A percentile compares a stretch with the other conserved stretches of the same genome.
Evolutionary conservation across 2,329 filamentous ascomycete species (phyloP).

Genomic region (Ophiocordyceps unilateralis): DNA sequence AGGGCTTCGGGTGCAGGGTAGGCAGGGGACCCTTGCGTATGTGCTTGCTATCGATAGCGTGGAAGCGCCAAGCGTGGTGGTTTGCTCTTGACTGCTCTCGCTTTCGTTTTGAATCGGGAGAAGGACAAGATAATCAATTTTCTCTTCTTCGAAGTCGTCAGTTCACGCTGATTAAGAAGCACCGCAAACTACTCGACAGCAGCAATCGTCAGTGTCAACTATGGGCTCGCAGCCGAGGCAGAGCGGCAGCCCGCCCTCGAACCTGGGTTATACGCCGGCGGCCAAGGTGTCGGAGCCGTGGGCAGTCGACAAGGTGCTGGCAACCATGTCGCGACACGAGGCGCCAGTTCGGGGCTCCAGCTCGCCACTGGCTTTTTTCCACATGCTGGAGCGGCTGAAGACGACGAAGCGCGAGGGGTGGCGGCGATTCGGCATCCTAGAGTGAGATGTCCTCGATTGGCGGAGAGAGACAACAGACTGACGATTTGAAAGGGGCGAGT

Average conservation of each 20-base stretch:
- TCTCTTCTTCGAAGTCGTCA: no score
- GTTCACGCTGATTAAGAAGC: no score
- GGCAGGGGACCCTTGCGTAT: neutral
- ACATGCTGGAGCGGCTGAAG: constrained; percentile 85
- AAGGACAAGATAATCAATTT: neutral
- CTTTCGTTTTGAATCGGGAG: neutral
- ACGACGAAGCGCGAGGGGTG: constrained; percentile 94
- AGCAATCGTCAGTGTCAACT: neutral
- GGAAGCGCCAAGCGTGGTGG: neutral
- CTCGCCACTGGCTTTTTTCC: constrained; percentile 83
- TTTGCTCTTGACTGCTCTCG: neutral
- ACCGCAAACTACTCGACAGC: neutral
- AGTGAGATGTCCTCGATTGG: neutral
- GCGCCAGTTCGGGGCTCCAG: constrained; percentile 39
- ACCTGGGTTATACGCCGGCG: constrained; percentile 17
- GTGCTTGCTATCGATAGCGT: neutral
- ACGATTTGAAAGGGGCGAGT: constrained; percentile 47
- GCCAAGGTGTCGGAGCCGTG: constrained; percentile 28
- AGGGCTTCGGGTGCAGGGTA: neutral
- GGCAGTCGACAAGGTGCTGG: constrained; percentile 45
- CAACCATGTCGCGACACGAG: constrained; percentile 34
- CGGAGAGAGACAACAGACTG: neutral
- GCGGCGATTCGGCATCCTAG: constrained; percentile 66
- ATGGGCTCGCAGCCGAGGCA: constrained; percentile 1
- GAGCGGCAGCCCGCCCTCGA: neutral